Base-by-base conservation (phyloP, 2,329 filamentous ascomycete species). In the Aspergillus sp. region DNA sequence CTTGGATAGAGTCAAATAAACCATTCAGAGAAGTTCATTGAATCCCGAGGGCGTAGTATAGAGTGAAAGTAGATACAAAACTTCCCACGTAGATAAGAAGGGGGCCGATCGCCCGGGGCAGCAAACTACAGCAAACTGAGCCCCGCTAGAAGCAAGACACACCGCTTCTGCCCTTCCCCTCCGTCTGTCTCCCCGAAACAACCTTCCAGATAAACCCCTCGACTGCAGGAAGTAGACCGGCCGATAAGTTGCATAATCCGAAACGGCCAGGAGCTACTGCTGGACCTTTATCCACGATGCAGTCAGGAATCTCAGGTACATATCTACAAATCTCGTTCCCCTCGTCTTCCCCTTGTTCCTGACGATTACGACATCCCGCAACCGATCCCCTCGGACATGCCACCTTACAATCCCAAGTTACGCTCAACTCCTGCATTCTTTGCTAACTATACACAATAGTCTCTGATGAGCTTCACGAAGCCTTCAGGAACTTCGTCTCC, bases 301-400 rank as follows among this genome's bases (percentile, higher is more conserved):
- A 81, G 74, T 81, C 79, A n/a, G 79, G 79, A 71, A 81, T 81
- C 63, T 72, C 78, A 71, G 79, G 79, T 80, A 72, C 55, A 64
- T 47, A 10, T 39, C 55, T 62, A 45, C 50, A 62, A 56, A 61
- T 25, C 50, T 39, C 38, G 28, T 10, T 13, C 23, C 49, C 19
- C 38, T 36, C 32, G 17, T 19, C 12, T 28, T 25, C 32, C 54
- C 19, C 47, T 39, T 7, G 32, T 49, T 39, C 49, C 25, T 47
- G 30, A 47, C 39, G 25, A 55, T 38, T 49, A 55, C 32, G n/a
- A 23, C 23, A 48, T 49, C 39, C 48, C 53, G 25, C 32, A 36
- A 13, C 32, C 12, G 12, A 36, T 23, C 41, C 41, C 36, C 57
- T 52, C 57, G 58, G 54, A 54, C 51, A n/a, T 21, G 49, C 28